Evolutionary conservation across 2,329 filamentous ascomycete species (phyloP), one percentile per base, ranked within the genome.

Genomic region (Colletotrichum tofieldiae): DNA sequence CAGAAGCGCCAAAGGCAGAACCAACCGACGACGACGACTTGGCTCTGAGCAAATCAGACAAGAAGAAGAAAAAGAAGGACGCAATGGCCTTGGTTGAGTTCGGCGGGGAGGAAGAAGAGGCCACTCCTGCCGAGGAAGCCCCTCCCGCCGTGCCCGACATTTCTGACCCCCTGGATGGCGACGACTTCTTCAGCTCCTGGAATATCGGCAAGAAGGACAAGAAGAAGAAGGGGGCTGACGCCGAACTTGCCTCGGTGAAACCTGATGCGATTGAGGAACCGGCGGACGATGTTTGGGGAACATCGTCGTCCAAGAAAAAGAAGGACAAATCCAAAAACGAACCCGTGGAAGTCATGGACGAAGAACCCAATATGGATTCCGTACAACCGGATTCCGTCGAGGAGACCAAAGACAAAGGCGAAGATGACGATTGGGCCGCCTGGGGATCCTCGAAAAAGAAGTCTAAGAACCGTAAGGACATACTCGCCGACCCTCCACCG

Each of bases 131-230:
- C 20, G 73, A 77, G 32, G 78, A 79, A 41, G 77, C 75, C 39
- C 78, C 77, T 54, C 75, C 76, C 45, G 75, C 76, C 52, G 80
- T 68, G 14, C 77, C 79, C 14, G 80, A 78, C 49, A 70, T 80
- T 72, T 75, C 78, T 18, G 79, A 80, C 59, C 74, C 81, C 61
- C 77, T 81, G 45, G 81, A 78, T 18, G 83, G 84, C 52, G 86
- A 88, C 65, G 87, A 87, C 69, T 88, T 89, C 75, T 89, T 89
- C 78, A 86, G 83, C 71, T 86, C 87, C 59, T 91, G 89, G 84
- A 87, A 86, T 41, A 88, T 86, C 63, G 82, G 84, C 14, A 89
- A 89, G 77, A 89, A 89, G 73, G 78, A 83, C 67, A 83, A 82
- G 76, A 80, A 81, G 67, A 84, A 78, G 45, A 76, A 74, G 32